Conservation (phyloP, 257 asterid genomes). For the Nicotiana otophora region DNA sequence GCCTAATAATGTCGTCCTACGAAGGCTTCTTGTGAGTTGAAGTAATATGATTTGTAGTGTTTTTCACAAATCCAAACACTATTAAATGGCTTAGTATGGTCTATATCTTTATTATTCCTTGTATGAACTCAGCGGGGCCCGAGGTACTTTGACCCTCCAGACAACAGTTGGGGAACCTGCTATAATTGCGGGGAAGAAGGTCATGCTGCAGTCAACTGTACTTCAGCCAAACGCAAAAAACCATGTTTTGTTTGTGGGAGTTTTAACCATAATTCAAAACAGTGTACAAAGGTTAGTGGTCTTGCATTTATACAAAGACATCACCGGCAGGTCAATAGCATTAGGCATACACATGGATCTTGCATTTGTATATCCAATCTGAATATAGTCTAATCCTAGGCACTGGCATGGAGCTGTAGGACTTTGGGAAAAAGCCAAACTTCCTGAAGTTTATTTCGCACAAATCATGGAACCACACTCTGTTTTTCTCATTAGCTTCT, state of each 20-base stretch:
- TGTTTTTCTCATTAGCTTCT: neutral
- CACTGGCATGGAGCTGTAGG: neutral
- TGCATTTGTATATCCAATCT: neutral
- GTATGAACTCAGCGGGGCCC: conserved; percentile 82
- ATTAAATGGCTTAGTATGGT: conserved; percentile 22
- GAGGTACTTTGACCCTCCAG: conserved; percentile 96
- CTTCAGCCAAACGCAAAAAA: conserved; percentile 71
- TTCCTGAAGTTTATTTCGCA: neutral
- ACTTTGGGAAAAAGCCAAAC: neutral
- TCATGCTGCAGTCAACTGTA: conserved; percentile 66
- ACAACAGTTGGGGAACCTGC: conserved; percentile 86
- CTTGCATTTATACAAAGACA: no score
- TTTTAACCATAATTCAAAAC: conserved; percentile 75
- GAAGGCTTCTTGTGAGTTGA: conserved; percentile 97
- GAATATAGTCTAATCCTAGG: neutral
- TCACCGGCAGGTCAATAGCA: neutral
- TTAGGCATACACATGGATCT: neutral
- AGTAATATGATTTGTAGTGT: conserved; percentile 28
- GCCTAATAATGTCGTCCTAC: conserved; percentile 53
- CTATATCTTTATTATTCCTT: conserved; percentile 26
- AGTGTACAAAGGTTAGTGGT: conserved; percentile 65
- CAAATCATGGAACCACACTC: neutral
- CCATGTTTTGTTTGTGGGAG: conserved; percentile 97
- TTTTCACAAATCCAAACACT: conserved; percentile 24
- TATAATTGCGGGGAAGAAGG: conserved; percentile 98